phyloP scores from a whole-genome alignment of 2,329 filamentous ascomycete genomes.

The Paecilomyces sp. region DNA sequence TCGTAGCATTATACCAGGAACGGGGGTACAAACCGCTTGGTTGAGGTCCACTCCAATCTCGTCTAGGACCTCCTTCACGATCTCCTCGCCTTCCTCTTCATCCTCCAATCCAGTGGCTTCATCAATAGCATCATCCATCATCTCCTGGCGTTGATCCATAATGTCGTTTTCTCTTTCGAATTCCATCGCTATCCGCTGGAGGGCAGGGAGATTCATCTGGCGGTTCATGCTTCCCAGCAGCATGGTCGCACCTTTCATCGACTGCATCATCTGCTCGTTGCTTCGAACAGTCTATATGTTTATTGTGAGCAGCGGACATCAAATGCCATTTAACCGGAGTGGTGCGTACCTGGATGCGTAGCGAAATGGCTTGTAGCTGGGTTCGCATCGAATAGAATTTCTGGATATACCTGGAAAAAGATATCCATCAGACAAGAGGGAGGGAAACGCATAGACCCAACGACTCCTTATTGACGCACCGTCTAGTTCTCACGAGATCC shows the following conservation, averaged over 20 bases:
- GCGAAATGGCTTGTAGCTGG: slow-evolving; percentile 89
- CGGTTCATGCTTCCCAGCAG: slow-evolving; percentile 95
- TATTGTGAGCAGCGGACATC: background rate
- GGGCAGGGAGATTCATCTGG: slow-evolving; percentile 90
- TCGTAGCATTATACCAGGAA: background rate
- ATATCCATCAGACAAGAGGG: background rate
- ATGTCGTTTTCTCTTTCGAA: slow-evolving; percentile 98
- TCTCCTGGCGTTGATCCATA: slow-evolving; percentile 97
- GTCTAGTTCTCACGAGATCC: slow-evolving; percentile 84
- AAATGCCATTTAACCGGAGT: background rate
- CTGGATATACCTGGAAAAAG: slow-evolving; percentile 69
- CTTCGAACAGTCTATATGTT: slow-evolving; percentile 75
- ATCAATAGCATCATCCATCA: slow-evolving; percentile 99
- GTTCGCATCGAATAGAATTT: slow-evolving; percentile 99
- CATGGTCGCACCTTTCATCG: slow-evolving; percentile 95
- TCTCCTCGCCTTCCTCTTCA: slow-evolving; percentile 93
- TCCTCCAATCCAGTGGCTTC: slow-evolving; percentile 87
- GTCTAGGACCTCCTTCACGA: slow-evolving; percentile 92
- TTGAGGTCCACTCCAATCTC: slow-evolving; percentile 94
- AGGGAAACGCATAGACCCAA: background rate
- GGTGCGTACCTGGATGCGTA: slow-evolving; percentile 74
- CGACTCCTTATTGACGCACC: slow-evolving; percentile 38
- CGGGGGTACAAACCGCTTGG: slow-evolving; percentile 61
- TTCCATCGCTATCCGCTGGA: slow-evolving; percentile 97
- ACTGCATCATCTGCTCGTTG: slow-evolving; percentile 99